phyloP scores from a whole-genome alignment of 1,139 yeast species.

The Candida sp. region DNA sequence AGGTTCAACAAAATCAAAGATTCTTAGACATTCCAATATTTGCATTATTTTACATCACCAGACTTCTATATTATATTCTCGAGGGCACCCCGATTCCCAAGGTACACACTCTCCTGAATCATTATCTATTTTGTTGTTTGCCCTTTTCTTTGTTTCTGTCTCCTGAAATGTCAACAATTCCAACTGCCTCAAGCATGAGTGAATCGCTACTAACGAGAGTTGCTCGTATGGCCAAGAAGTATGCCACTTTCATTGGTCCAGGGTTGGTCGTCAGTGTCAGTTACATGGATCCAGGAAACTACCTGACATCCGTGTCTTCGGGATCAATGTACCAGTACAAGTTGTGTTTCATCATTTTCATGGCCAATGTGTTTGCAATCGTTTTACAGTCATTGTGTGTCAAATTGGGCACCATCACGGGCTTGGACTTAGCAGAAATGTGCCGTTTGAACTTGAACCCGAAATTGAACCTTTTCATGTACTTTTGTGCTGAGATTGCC shows the following conservation, averaged over 20 bases:
- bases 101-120: too few relatives aligned
- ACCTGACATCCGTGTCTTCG: slow-evolving; percentile 79
- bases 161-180: too few relatives aligned
- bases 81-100: too few relatives aligned
- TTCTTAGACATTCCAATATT: slow-evolving; percentile 1
- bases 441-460: slow-evolving; percentile 67
- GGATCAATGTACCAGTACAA: slow-evolving; percentile 76
- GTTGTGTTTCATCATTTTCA: slow-evolving; percentile 61
- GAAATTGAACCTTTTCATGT: slow-evolving; percentile 59
- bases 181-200: not conserved
- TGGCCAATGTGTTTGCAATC: slow-evolving; percentile 75
- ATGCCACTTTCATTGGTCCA: slow-evolving; percentile 73
- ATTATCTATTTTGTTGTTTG: not conserved
- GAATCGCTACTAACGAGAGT: slow-evolving; percentile 1
- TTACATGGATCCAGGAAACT: slow-evolving; percentile 85
- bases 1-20: not conserved
- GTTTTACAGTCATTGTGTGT: slow-evolving; percentile 74
- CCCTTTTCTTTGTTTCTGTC: not conserved
- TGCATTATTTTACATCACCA: slow-evolving; percentile 3
- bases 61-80: too few relatives aligned
- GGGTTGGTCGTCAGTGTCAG: slow-evolving; percentile 80
- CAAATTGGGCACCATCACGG: slow-evolving; percentile 78
- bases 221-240: slow-evolving; percentile 37
- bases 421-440: slow-evolving; percentile 77
- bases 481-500: slow-evolving; percentile 72